These are phyloP conservation scores for Yarrowia sp. DNA, from an alignment of 805 yeast species.

Conservation along the genomic window DNA sequence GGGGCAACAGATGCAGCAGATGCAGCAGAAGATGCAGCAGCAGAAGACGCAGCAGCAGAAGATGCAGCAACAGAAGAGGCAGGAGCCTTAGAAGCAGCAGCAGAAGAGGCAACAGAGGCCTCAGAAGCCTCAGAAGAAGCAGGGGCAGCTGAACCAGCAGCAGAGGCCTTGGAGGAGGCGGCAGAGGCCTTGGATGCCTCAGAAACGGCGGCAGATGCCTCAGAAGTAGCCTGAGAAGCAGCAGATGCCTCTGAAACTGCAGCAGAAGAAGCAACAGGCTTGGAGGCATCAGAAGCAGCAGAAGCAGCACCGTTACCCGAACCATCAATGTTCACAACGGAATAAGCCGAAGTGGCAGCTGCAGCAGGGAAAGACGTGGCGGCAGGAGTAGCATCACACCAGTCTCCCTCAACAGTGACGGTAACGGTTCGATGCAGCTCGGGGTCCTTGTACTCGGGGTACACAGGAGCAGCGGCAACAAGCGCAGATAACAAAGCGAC, in stretches of 20 bases:
- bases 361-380: constrained; percentile 29
- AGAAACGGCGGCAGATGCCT: not conserved
- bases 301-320: not conserved
- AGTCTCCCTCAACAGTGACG: constrained; percentile 30
- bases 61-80: not conserved
- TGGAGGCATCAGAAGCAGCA: not conserved
- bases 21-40: not conserved
- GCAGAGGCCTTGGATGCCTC: not conserved
- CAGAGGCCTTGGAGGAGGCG: not conserved
- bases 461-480: constrained; percentile 19
- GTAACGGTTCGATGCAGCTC: constrained; percentile 30
- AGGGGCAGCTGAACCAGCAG: not conserved
- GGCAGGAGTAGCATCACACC: constrained; percentile 28
- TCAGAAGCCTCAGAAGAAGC: constrained; percentile 5
- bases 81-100: constrained; percentile 8
- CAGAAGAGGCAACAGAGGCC: constrained; percentile 6
- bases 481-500: not conserved
- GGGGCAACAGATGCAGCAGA: not conserved
- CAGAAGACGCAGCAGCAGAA: not conserved
- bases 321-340: constrained; percentile 34
- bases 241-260: not conserved
- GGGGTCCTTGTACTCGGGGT: constrained; percentile 23
- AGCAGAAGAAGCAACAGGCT: not conserved
- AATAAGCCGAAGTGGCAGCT: constrained; percentile 29
- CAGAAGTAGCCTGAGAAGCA: not conserved